Base-by-base conservation (phyloP, 768 basidiomycete species). In the Mycena amicta region DNA sequence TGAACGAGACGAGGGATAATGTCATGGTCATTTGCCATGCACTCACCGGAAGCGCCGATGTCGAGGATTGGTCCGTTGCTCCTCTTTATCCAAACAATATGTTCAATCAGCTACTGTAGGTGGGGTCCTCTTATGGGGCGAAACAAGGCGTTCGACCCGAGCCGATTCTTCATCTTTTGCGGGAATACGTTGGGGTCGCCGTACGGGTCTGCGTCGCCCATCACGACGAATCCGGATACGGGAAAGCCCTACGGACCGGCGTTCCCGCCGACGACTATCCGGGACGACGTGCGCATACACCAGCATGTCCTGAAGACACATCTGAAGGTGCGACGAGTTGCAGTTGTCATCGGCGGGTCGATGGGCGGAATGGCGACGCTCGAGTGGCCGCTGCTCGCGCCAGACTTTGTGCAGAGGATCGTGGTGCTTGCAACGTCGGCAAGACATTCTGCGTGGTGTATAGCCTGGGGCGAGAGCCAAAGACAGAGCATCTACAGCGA, bases 341-440 rank as follows among this genome's bases (percentile, higher is more conserved):
- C 95, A 0, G 92, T 92, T 25, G 95, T 85, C 12, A 91, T 99
- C 47, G 96, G 97, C 3, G 97, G 97, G 1, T 98, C 95, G 49
- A 98, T 99, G 96, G 96, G 97, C 12, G 97, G 96, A 16, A 99
- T 99, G 96, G 88, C 92, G 15, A 87, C 91, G 30, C 86, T 98
- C 43, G 96, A 98, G 73, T 98, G 94, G 92, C 92, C 97, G 0
- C 81, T 98, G 12, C 92, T 92, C 71, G 84, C 83, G 0, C 73
- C 77, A 18, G 86, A 84, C 6, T 98, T 90, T 72, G 80, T 98
- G 33, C 82, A 83, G 20, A 86, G 89, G 64, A 87, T 98, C 65
- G 83, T 96, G 55, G 93, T 95, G 1, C 84, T 99, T 33, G 96
- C 96, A 1, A 98, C 95, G 1, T 94, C 92, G n/a, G 91, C 95